Conservation (phyloP, 2,329 filamentous ascomycete species). For the Ophiosphaerella narmari region DNA sequence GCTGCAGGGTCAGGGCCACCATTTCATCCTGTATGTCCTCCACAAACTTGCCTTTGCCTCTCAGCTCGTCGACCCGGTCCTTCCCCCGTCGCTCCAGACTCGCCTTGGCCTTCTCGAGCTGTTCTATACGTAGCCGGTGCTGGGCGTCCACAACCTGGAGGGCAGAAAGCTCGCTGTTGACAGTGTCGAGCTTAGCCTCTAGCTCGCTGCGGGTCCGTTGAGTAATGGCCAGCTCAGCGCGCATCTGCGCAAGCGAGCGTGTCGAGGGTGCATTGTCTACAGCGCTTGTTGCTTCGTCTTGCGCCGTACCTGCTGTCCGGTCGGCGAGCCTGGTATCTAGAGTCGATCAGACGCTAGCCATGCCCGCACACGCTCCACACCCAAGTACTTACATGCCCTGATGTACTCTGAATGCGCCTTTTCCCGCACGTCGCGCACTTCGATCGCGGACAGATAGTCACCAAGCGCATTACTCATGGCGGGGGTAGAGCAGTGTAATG, state of each 20-base stretch:
- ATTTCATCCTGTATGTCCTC: conserved; percentile 93
- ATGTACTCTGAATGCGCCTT: conserved; percentile 70
- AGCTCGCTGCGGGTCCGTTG: conserved; percentile 74
- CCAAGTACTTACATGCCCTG: conserved; percentile 68
- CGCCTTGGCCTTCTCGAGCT: conserved; percentile 66
- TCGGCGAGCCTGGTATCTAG: conserved; percentile 54
- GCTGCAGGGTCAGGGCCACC: conserved; percentile 81
- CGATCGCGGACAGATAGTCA: conserved; percentile 77
- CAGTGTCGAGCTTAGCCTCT: conserved; percentile 64
- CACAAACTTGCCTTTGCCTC: conserved; percentile 80
- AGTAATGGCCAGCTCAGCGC: conserved; percentile 73
- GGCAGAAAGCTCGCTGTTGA: conserved; percentile 67
- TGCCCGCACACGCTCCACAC: not conserved
- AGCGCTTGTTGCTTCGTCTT: conserved; percentile 23
- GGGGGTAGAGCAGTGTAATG: conserved; percentile 20
- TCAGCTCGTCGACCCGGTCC: conserved; percentile 84
- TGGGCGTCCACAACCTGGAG: conserved; percentile 64
- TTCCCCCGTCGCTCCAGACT: conserved; percentile 68
- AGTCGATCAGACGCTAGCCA: conserved; percentile 9
- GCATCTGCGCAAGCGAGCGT: conserved; percentile 39
- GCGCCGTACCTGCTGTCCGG: conserved; percentile 40
- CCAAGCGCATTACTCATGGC: conserved; percentile 75
- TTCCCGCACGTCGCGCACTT: conserved; percentile 72
- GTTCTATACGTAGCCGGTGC: conserved; percentile 65
- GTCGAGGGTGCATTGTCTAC: conserved; percentile 15